Evolutionary conservation across 2,329 filamentous ascomycete species (phyloP), one percentile per base, ranked within the genome.

Genomic region (Gremmenia infestans): DNA sequence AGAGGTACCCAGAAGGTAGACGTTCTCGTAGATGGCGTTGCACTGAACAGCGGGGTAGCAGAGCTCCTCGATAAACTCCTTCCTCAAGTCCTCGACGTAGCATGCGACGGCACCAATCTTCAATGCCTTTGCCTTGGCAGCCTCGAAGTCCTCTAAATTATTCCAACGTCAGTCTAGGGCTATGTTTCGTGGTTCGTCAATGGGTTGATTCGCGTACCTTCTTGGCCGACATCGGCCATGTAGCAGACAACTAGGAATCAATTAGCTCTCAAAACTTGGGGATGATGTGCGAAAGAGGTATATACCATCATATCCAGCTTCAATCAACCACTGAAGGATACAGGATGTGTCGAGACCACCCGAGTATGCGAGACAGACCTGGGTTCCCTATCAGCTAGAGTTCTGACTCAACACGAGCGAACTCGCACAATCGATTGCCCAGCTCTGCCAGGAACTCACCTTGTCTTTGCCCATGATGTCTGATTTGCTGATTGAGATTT

Each of bases 1-100:
- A 45, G 77, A 78, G 53, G 83, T 86, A 58, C 73, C 80, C 76
- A 84, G 76, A 48, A 83, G 76, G 74, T 84, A 84, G 61, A 79
- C 75, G 68, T 85, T 85, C 76, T 91, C 83, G 70, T 85, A 87
- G 71, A 85, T 81, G 60, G 82, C 83, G 63, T 86, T 84, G 71
- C 84, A 89, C 73, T 90, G 87, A 61, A 94, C 82, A 59, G 89
- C 89, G 52, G 82, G 86, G 81, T 86, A 92, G 62, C 67, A 68
- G 46, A 94, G 79, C 76, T 93, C 82, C 65, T 91, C 87, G 63
- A 94, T 82, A 68, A 94, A 92, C 73, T 90, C 86, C 65, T 79
- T 78, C 67, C 84, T 82, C 53, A 93, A 79, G 71, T 94, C 82
- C 60, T 78, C 74, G 62, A 85, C 78, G 55, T 67, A 65, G 45